Evolutionary conservation across 2,329 filamentous ascomycete genomes (phyloP), one percentile per base, ranked within the genome.

Genomic region (Helminthosporium solani): DNA sequence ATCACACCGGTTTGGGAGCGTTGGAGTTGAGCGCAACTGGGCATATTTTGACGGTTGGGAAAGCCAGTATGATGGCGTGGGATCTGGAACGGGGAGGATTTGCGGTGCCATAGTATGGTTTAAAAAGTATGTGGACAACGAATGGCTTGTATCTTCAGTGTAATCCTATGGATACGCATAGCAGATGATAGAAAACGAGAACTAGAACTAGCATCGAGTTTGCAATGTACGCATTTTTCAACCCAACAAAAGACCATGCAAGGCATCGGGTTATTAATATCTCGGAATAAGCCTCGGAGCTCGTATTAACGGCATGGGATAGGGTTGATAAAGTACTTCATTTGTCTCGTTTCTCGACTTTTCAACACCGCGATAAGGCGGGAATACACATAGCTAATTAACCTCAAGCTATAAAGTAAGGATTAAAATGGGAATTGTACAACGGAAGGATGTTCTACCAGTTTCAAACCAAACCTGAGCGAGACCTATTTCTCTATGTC

Each of bases 51-150:
- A 57, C 1, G 66, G 62, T 15, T 64, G 50, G 16, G 54, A 56
- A 45, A 70, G 68, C 70, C 69, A 73, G 53, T 71, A 71, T n/a
- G 63, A 61, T 1, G 53, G 36, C 3, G 66, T 61, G 0, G 69
- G 66, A 18, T 61, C 54, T 3, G 62, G 49, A 5, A 58, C 62
- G 9, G 70, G 70, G 3, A 68, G 54, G 8, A 59, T 53, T 33
- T 57, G 54, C 14, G 36, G 30, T 36, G 44, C 44, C 3, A n/a
- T 40, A 21, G 33, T 14, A 27, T 16, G 28, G 8, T 31, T 31
- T 7, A 12, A 14, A 31, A 14, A 3, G 9, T 31, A 1, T 33
- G 19, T 18, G 16, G 14, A 8, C 12, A 1, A 16, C 25, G 7
- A 27, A 19, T 25, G 23, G 5, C 9, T 9, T 25, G 6, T 6